Evolutionary conservation across 1,139 yeast species (phyloP), one percentile per base, ranked within the genome.

Genomic region (Kluyveromyces sp.): DNA sequence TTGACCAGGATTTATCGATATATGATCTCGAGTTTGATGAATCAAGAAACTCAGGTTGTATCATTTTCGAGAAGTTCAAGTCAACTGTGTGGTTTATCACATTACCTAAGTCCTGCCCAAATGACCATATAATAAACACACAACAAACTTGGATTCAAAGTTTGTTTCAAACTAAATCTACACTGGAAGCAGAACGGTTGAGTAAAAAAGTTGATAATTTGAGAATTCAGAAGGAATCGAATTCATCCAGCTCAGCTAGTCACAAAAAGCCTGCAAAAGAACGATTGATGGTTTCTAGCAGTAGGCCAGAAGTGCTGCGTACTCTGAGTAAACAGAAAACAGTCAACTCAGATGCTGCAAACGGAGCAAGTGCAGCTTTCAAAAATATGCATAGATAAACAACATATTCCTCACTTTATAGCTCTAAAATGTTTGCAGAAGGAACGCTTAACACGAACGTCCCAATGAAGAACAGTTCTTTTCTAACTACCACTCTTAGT

Each of bases 21-120:
- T 83, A 82, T 58, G 89, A 83, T 61, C 83, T 80, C 60, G 92
- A 83, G 56, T 82, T 83, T 60, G 74, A 75, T 50, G 82, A 76
- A 38, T 65, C 63, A 12, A 65, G 62, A n/a, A 66, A 65, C 32
- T 74, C 67, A 44, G 89, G 89, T 1, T 82, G 77, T 53, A 67
- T 83, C 42, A 80, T 83, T 13, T 60, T 83, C 31, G 89, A 83
- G 53, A 67, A 80, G 52, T 70, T 77, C 44, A 74, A 73, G 50
- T 71, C 73, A 46, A 81, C 80, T 36, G 76, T 76, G 49, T 68
- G 83, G 63, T 71, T 82, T 3, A 79, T 83, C 46, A 68, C 83
- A 44, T 44, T 65, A 11, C 65, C 68, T 28, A 40, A 54, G 43
- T 32, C 20, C 33, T 45, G 42, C 31, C 49, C 38, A 19, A 40